Percentiles rank a stretch among this genome's conserved stretches.
phyloP scores from a whole-genome alignment of 306 rosid genomes.

The Dryas alaskensis region DNA sequence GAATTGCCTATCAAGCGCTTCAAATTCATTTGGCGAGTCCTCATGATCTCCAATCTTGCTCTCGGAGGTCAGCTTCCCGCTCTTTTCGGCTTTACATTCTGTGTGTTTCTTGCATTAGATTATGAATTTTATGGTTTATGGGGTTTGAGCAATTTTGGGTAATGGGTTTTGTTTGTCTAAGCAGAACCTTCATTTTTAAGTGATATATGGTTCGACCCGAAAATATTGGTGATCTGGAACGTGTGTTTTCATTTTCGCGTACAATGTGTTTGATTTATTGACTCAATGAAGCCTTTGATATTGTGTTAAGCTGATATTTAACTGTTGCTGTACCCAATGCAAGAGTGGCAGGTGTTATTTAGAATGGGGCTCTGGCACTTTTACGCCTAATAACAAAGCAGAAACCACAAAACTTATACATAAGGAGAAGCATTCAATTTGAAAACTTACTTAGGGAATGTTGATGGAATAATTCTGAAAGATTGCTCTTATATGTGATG shows the following conservation, averaged over 20 bases:
- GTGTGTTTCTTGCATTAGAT: background rate
- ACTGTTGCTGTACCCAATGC: too few relatives aligned
- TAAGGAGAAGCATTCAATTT: too few relatives aligned
- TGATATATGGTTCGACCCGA: background rate
- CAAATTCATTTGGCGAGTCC: slow-evolving; percentile 75
- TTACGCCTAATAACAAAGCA: background rate
- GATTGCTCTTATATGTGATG: background rate
- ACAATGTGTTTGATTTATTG: slow-evolving; percentile 48
- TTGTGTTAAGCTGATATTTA: background rate
- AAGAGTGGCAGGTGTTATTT: background rate
- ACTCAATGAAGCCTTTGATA: background rate
- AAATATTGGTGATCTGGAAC: background rate
- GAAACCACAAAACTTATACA: background rate
- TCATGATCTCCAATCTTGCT: slow-evolving; percentile 71
- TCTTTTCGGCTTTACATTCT: background rate
- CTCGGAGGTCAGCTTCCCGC: slow-evolving; percentile 56
- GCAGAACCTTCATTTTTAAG: background rate
- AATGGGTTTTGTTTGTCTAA: background rate
- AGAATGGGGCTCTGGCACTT: background rate
- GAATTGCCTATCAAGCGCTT: slow-evolving; percentile 43
- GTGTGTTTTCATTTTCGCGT: slow-evolving; percentile 16
- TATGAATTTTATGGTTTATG: background rate
- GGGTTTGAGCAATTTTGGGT: background rate
- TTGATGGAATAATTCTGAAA: background rate
- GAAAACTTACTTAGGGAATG: background rate